Conservation (phyloP, 768 basidiomycete species). For the Tremella fuciformis region DNA sequence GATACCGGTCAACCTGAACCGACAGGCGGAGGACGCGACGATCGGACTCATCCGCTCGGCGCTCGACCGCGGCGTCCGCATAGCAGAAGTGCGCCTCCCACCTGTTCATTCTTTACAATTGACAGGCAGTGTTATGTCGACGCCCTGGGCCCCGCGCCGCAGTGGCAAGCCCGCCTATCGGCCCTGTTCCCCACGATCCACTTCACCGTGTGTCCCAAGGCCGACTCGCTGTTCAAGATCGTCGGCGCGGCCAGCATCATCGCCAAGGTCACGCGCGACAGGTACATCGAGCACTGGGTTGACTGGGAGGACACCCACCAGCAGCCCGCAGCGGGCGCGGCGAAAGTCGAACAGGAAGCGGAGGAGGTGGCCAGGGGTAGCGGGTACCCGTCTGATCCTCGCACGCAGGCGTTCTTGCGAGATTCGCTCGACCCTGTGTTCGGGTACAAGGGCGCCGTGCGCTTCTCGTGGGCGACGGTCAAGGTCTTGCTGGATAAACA, state of each 20-base stretch:
- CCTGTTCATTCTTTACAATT: not conserved
- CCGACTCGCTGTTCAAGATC: conserved; percentile 93
- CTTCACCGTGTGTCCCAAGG: conserved; percentile 88
- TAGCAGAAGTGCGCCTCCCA: conserved; percentile 64
- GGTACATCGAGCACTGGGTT: conserved; percentile 79
- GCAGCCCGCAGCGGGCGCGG: not conserved
- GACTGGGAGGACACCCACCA: conserved; percentile 38
- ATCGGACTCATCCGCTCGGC: conserved; percentile 81
- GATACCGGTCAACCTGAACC: conserved; percentile 71
- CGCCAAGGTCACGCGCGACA: conserved; percentile 89
- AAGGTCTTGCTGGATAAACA: conserved; percentile 77
- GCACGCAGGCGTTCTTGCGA: conserved; percentile 82
- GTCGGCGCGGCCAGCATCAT: conserved; percentile 97
- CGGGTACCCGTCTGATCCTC: conserved; percentile 96
- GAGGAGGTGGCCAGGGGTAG: conserved; percentile 61
- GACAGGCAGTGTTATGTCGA: conserved; percentile 61
- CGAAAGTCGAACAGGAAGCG: conserved; percentile 44
- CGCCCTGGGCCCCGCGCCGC: conserved; percentile 80
- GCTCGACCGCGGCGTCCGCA: conserved; percentile 70
- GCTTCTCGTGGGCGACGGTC: conserved; percentile 95
- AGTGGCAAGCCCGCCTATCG: conserved; percentile 80
- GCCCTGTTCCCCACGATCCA: conserved; percentile 74
- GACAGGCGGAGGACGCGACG: conserved; percentile 66
- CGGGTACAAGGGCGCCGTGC: conserved; percentile 81
- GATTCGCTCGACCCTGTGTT: conserved; percentile 77